These are phyloP conservation scores for Protomyces macrosporus DNA, from an alignment of 1,139 yeast genomes.

Conservation along the genomic window DNA sequence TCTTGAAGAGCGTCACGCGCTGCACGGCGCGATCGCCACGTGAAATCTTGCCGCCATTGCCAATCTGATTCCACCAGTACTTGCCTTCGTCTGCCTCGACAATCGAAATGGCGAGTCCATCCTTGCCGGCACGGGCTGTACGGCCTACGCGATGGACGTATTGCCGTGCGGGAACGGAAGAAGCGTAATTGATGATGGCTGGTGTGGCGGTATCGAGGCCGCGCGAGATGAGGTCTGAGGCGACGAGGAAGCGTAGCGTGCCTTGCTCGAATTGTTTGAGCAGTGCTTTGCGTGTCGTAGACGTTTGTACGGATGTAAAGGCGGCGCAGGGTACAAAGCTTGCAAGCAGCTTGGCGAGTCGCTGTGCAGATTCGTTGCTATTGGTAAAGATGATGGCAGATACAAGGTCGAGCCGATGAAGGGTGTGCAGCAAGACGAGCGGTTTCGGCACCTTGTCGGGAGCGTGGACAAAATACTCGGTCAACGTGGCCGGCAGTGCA, in stretches of 20 bases:
- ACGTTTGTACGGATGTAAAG: constrained; percentile 42
- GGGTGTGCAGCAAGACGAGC: constrained; percentile 55
- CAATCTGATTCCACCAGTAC: constrained; percentile 34
- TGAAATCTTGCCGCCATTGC: constrained; percentile 28
- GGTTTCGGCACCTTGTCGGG: constrained; percentile 51
- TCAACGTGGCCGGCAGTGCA: constrained; percentile 40
- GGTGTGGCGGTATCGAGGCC: constrained; percentile 81
- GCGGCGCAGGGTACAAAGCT: constrained; percentile 34
- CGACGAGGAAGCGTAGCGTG: constrained; percentile 47
- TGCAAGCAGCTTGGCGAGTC: constrained; percentile 59
- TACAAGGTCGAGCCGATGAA: constrained; percentile 36
- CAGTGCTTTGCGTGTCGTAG: constrained; percentile 37
- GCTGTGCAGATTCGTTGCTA: constrained; percentile 78
- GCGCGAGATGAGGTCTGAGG: constrained; percentile 91
- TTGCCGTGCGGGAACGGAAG: constrained; percentile 88
- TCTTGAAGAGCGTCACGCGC: constrained; percentile 13
- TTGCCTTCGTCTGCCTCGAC: constrained; percentile 58
- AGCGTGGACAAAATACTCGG: constrained; percentile 29
- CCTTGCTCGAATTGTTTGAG: constrained; percentile 55
- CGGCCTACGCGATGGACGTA: constrained; percentile 95
- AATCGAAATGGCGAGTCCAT: constrained; percentile 73
- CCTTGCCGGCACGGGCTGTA: constrained; percentile 84
- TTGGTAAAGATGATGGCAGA: constrained; percentile 58
- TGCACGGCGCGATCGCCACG: constrained; percentile 3
- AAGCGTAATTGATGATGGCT: constrained; percentile 77